Conservation (phyloP, 2,329 filamentous ascomycete genomes). For the Lecanosticta acicola region DNA sequence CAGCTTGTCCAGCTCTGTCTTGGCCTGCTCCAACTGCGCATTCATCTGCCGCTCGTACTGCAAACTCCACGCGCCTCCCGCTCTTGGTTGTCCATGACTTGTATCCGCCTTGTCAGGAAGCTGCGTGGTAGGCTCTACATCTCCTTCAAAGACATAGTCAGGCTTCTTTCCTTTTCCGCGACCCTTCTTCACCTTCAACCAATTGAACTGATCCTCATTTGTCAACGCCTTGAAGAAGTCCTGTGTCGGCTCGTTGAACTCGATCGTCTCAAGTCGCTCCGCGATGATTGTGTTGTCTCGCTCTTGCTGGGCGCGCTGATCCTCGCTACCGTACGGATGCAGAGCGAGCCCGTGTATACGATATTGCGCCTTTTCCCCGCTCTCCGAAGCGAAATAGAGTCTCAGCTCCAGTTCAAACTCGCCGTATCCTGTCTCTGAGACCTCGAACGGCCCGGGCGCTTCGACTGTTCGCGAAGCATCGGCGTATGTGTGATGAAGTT, state of each 20-base stretch:
- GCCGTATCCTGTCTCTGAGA: slow-evolving; percentile 93
- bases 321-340: slow-evolving; percentile 77
- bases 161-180: slow-evolving; percentile 48
- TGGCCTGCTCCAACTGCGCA: slow-evolving; percentile 51
- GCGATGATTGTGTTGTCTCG: slow-evolving; percentile 61
- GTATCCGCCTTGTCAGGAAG: slow-evolving; percentile 62
- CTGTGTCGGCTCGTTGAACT: slow-evolving; percentile 96
- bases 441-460: slow-evolving; percentile 66
- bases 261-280: slow-evolving; percentile 86
- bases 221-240: slow-evolving; percentile 85
- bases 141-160: slow-evolving; percentile 51
- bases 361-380: slow-evolving; percentile 90
- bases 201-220: slow-evolving; percentile 56
- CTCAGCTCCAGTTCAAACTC: slow-evolving; percentile 97
- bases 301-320: slow-evolving; percentile 63
- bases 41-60: slow-evolving; percentile 30
- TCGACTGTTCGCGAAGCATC: slow-evolving; percentile 85
- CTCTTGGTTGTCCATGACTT: slow-evolving; percentile 60
- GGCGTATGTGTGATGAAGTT: slow-evolving; percentile 93
- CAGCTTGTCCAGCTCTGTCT: slow-evolving; percentile 50
- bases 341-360: slow-evolving; percentile 87
- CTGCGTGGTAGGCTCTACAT: slow-evolving; percentile 60
- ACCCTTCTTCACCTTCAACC: slow-evolving; percentile 52
- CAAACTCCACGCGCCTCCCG: slow-evolving; percentile 51
- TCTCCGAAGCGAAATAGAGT: slow-evolving; percentile 83